Base-by-base conservation (phyloP, 2,329 filamentous ascomycete species). In the Aureobasidium vineae region DNA sequence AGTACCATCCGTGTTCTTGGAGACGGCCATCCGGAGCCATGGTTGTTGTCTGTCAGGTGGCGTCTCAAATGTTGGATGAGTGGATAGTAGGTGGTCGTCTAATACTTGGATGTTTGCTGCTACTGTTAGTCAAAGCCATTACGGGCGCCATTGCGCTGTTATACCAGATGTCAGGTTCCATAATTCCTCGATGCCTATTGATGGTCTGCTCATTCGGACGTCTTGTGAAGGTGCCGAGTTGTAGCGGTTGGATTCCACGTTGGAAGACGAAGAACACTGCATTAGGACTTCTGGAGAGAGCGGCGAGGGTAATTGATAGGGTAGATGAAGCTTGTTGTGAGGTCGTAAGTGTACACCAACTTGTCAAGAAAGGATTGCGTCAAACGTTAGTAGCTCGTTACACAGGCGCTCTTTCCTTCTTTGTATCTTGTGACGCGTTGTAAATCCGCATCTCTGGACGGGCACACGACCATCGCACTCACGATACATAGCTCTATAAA, bases 11-110 rank as follows among this genome's bases (percentile, higher is more conserved):
- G 43, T 13, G 10, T 63, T 52, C 45, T 63, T 63, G 31, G 47
- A 28, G 8, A 63, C 21, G 21, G 59, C 59, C 59, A 63, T 63
- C 8, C 59, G 59, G 4, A 63, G 36, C 59, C 47, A 53, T 33
- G 60, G 60, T 41, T 52, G 60, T 16, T 52, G 43, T 52, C 11
- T n/a, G 11, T 47, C 13, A n/a, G 23, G 43, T 3, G 31, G 43
- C 41, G 45, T 41, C 4, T 21, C 5, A 3, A 41, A 52, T 16
- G 43, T 50, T n/a, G 45, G 31, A 21, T 52, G 23, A n/a, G 7
- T 19, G 3, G 45, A 50, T 19, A 63, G 33, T 13, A 63, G 47
- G 10, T 63, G 33, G 15, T 63, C 60, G 47, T 63, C 60, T 16
- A 63, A 10, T 1, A 64, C 36, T 33, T 52, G 47, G 3, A 53